Base-by-base conservation (phyloP, 192 early-diverging fungal genomes). In the Umbelopsis sp. region DNA sequence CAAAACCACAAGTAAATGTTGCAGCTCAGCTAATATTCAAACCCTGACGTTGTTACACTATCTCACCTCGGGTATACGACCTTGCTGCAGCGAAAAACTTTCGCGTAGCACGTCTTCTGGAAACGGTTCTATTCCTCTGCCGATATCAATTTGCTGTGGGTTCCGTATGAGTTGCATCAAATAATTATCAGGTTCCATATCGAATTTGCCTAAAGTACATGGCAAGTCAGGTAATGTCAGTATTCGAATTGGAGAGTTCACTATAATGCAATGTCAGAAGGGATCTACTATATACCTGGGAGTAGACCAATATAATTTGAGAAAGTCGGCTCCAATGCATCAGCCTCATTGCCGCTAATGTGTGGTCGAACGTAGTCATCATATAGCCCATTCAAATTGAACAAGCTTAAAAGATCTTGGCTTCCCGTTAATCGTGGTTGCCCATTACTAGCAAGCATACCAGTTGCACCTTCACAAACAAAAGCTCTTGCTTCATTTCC, bases 331-430 rank as follows among this genome's bases (percentile, higher is more conserved):
- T 80, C 67, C 11, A 80, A n/a, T 1, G 44, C 48, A 18, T 44
- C 68, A 25, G 77, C 71, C 52, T 72, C 46, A 48, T 78, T 70
- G 12, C 72, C 69, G 16, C 77, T 70, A n/a, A 47, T 11, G 48
- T 75, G 72, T 8, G 77, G 74, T 44, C 69, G 46, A 44, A 82
- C 73, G 46, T 77, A 77, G n/a, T 74, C 51, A 49, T 82, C 55
- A 61, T 82, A 82, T 35, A 72, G 35, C 12, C 71, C 64, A 23
- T 71, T 66, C 11, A 82, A 51, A 30, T 72, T 66, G 53, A 69
- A 80, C 21, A 72, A 74, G 18, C 72, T 74, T 1, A 82, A 46
- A 10, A 82, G 72, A 66, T 82, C 81, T 11, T 69, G 71, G 37
- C 71, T 75, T 46, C 78, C 81, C 20, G 75, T 78, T 47, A 82